These are phyloP conservation scores for Anisogramma anomala DNA, from an alignment of 2,329 filamentous ascomycete genomes.

Conservation along the genomic window DNA sequence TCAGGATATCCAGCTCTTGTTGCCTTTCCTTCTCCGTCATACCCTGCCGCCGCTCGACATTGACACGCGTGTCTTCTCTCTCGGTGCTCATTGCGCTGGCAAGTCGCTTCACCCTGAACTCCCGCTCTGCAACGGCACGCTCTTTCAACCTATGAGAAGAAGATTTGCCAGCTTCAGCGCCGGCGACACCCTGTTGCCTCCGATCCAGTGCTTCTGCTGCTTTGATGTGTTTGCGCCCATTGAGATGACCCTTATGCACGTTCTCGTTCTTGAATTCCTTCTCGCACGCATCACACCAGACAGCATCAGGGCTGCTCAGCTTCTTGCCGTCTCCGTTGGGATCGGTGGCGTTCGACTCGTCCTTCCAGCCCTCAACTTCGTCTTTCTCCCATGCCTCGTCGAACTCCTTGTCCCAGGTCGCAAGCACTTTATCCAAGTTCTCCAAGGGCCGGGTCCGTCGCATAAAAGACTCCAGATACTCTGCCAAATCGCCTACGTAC, in stretches of 20 bases:
- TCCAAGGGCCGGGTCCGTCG: constrained; percentile 74
- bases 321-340: constrained; percentile 26
- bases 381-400: constrained; percentile 71
- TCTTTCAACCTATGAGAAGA: constrained; percentile 48
- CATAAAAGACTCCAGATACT: constrained; percentile 83
- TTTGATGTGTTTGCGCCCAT: constrained; percentile 85
- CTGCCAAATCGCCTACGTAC: constrained; percentile 69
- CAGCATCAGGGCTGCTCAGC: constrained; percentile 44
- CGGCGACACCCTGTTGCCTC: constrained; percentile 28
- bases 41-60: constrained; percentile 90
- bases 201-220: constrained; percentile 56
- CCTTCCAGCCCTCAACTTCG: constrained; percentile 67
- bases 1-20: constrained; percentile 82
- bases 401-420: constrained; percentile 72
- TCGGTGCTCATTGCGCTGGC: constrained; percentile 75
- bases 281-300: constrained; percentile 86
- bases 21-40: constrained; percentile 96
- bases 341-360: constrained; percentile 34
- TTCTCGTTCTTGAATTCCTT: constrained; percentile 95
- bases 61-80: constrained; percentile 78
- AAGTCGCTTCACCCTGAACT: constrained; percentile 71
- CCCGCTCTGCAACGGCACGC: constrained; percentile 77
- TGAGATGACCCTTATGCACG: constrained; percentile 81
- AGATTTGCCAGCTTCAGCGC: constrained; percentile 11
- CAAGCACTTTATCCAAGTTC: constrained; percentile 68